Evolutionary conservation across 192 early-diverging fungal species (phyloP), one percentile per base, ranked within the genome.

Genomic region (Backusella macrospora): DNA sequence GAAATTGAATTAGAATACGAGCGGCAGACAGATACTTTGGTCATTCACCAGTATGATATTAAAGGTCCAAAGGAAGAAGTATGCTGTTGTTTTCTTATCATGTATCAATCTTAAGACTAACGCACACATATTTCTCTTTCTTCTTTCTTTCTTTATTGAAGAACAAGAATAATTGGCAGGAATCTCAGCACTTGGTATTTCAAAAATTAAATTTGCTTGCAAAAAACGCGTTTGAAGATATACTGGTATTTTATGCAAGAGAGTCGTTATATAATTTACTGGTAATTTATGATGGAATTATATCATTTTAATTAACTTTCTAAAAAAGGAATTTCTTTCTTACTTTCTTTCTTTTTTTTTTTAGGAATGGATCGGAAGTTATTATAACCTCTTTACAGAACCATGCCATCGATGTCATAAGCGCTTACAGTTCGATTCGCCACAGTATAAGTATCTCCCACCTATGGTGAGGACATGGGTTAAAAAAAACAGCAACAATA

Each of bases 391-490:
- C 7, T 81, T 84, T 43, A 77, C 75, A 42, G 73, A 73, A 13
- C 77, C 82, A 14, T 84, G 82, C 66, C 39, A 71, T 43, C 76
- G 75, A 13, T 84, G 83, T 62, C 74, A 76, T 40, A 85, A 82
- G 45, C 78, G 73, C 16, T 77, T 85, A 15, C 78, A 73, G 16
- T 85, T 78, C 39, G 83, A 85, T 44, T 85, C 83, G 5, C 83
- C 82, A 42, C 83, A 85, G 38, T 85, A 81, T 39, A 85, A 82
- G 49, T 76, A 80, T 23, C 72, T 85, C 6, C 83, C 83, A n/a
- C 81, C 83, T 3, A 80, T 80, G 23, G 66, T 85, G 10, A 75
- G 82, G 18, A 80, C 83, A 4, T 85, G 78, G 76, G 42, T 23
- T n/a, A 48, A 71, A 10, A 71, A 48, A 29, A 16, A 38, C 15